Evolutionary conservation across 108 stramenopile genomes (phyloP), one percentile per base, ranked within the genome.

Genomic region (Skeletonema tropicum): DNA sequence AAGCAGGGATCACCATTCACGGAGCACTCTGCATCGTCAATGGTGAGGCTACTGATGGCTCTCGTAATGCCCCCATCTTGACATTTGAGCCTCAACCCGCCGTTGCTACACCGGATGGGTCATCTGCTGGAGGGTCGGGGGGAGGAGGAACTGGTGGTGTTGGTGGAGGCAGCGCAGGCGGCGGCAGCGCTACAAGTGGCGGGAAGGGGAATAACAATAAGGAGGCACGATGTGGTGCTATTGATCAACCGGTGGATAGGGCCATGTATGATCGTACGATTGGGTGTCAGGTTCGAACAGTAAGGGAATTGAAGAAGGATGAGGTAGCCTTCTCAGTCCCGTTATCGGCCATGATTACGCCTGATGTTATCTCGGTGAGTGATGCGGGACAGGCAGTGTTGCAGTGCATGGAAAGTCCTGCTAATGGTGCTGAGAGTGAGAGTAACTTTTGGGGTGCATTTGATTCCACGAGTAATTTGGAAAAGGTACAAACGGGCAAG

Each of bases 21-120:
- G 85, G 88, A 10, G 83, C 89, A 19, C 55, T 95, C 39, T 93
- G 94, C 69, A 83, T 93, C 13, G 94, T 93, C 33, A 95, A 93
- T 64, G 90, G 90, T 25, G 94, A 95, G 74, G 94, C 94, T 33
- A 95, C 94, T 10, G 94, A 93, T 74, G 94, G 94, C 35, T 92
- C 92, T 31, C 87, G 86, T 49, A 95, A 95, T 66, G 94, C 94
- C 17, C 94, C 92, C 8, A 83, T 95, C 14, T 80, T 93, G 57
- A 59, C 66, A 30, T 89, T 89, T 77, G 85, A 73, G 35, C 30
- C 77, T 13, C 70, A 75, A n/a, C 74, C 74, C 6, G 41, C 67
- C 13, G 19, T 61, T 3, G 92, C 81, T 7, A 75, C 85, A 26
- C 77, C 76, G 58, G 35, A 19, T 30, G 26, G 59, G 21, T 60